Conservation (phyloP, 208 protist genomes). For the Willaertia magna region DNA sequence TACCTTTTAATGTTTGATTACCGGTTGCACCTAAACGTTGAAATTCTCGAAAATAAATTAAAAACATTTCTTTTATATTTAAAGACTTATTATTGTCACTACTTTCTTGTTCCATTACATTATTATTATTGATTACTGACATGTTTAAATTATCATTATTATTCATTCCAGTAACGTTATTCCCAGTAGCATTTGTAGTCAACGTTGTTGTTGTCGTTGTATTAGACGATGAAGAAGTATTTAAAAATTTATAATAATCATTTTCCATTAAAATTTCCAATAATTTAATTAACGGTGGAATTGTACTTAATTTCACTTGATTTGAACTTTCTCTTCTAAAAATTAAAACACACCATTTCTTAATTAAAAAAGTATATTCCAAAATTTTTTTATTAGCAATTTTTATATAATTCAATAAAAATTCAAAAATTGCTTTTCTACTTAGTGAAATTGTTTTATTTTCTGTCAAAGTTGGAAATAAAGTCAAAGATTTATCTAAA, state of each 20-base stretch:
- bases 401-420: neutral
- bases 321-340: neutral
- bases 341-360: neutral
- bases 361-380: neutral
- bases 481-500: neutral
- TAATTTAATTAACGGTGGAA: neutral
- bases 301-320: neutral
- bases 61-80: neutral
- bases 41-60: neutral
- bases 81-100: neutral
- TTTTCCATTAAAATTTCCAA: neutral
- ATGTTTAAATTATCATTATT: neutral
- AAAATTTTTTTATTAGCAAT: neutral
- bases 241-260: neutral
- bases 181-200: no score
- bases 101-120: neutral
- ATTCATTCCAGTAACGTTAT: no score
- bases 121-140: neutral
- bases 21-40: neutral
- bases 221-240: neutral
- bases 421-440: neutral
- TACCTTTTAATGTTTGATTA: conserved; percentile 16
- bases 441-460: neutral
- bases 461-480: neutral
- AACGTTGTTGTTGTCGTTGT: no score